phyloP scores from a whole-genome alignment of 495 filamentous ascomycete genomes.

The Margaritispora aquatica region DNA sequence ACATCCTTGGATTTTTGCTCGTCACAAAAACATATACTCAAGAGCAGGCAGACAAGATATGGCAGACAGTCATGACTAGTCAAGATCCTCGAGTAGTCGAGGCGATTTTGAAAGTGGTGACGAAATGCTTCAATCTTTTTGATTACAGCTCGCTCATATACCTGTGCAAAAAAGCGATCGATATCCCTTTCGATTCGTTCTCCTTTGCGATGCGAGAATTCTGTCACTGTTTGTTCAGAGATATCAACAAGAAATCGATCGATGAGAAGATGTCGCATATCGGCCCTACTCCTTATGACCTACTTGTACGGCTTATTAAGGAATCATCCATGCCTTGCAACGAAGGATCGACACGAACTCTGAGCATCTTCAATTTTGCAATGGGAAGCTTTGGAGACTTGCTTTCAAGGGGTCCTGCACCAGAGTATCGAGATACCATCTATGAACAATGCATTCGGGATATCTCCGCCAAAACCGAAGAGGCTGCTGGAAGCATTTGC shows the following conservation, averaged over 20 bases:
- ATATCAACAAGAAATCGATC: constrained; percentile 7
- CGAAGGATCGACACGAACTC: constrained; percentile 34
- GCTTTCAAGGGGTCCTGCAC: constrained; percentile 38
- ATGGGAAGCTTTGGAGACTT: constrained; percentile 20
- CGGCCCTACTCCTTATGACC: constrained; percentile 40
- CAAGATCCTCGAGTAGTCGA: constrained; percentile 80
- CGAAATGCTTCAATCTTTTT: constrained; percentile 55
- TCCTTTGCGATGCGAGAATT: constrained; percentile 50
- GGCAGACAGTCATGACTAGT: constrained; percentile 76
- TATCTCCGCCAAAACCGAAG: constrained; percentile 47
- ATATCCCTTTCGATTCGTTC: constrained; percentile 56
- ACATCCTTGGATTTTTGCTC: constrained; percentile 84
- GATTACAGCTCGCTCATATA: constrained; percentile 52
- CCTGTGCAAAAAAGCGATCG: constrained; percentile 66
- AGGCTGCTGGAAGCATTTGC: constrained; percentile 64
- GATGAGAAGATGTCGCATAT: constrained; percentile 10
- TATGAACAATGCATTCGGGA: constrained; percentile 53
- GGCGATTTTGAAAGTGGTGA: constrained; percentile 73
- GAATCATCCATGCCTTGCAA: constrained; percentile 46
- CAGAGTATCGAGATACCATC: constrained; percentile 43
- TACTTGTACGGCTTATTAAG: constrained; percentile 62
- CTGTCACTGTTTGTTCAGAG: constrained; percentile 31
- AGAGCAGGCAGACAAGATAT: constrained; percentile 72
- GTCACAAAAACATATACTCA: constrained; percentile 68
- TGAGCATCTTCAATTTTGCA: constrained; percentile 54